These are phyloP conservation scores for Basipetospora chlamydospora DNA, from an alignment of 2,329 filamentous ascomycete species.

Conservation along the genomic window DNA sequence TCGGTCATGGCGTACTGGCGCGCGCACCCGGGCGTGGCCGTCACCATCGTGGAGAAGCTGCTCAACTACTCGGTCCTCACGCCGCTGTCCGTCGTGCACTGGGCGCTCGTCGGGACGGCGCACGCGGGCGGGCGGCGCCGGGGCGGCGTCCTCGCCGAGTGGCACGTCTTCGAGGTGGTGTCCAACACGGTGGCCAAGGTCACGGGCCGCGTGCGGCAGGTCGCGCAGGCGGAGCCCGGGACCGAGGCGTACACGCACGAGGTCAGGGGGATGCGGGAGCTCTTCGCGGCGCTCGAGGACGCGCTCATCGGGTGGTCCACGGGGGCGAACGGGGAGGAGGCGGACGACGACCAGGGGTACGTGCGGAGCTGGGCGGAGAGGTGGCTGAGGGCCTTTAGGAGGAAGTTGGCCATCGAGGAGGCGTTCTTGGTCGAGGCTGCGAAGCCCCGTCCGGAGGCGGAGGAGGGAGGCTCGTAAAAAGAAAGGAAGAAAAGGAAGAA, in stretches of 20 bases:
- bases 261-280: constrained; percentile 56
- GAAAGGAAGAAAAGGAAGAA: neutral
- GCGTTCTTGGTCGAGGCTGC: constrained; percentile 32
- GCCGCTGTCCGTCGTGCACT: constrained; percentile 73
- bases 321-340: constrained; percentile 55
- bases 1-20: constrained; percentile 89
- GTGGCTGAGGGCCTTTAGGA: constrained; percentile 74
- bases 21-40: constrained; percentile 78
- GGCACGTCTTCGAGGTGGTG: constrained; percentile 81
- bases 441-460: constrained; percentile 10
- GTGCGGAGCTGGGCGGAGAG: constrained; percentile 61
- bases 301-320: constrained; percentile 56
- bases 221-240: constrained; percentile 45
- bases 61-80: constrained; percentile 94
- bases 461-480: neutral
- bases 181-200: constrained; percentile 83
- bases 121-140: constrained; percentile 37
- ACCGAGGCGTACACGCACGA: constrained; percentile 43
- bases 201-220: constrained; percentile 69
- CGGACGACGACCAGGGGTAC: constrained; percentile 31
- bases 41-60: constrained; percentile 89
- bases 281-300: constrained; percentile 74
- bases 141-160: constrained; percentile 53
- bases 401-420: constrained; percentile 77
- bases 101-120: constrained; percentile 55